These are phyloP conservation scores for Theobroma grandiflorum DNA, from an alignment of 441 rosid genomes.

Conservation along the genomic window DNA sequence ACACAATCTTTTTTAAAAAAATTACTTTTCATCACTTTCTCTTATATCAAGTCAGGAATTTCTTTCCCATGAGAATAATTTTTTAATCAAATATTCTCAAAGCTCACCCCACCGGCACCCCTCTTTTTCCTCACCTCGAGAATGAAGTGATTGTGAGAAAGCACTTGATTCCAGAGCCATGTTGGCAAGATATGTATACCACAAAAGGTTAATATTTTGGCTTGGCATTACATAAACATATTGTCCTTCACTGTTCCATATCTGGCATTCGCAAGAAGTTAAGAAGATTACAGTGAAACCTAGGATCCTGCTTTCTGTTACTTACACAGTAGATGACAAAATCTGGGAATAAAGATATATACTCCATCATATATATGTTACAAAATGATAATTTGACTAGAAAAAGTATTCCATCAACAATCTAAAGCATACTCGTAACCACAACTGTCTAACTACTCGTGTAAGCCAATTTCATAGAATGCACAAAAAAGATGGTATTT, in stretches of 20 bases:
- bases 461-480: not conserved
- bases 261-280: not conserved
- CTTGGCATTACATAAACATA: not conserved
- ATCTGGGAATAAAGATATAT: not conserved
- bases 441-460: not conserved
- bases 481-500: not conserved
- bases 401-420: not conserved
- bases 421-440: slow-evolving; percentile 10
- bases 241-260: not conserved
- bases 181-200: not conserved
- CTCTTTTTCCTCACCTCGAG: not conserved
- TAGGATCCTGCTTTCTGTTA: not conserved
- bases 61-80: not conserved
- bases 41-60: slow-evolving; percentile 17
- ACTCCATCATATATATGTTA: not conserved
- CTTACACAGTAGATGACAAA: not conserved
- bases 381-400: not conserved
- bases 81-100: not conserved
- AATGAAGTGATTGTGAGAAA: not conserved
- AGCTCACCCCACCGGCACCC: slow-evolving; percentile 12
- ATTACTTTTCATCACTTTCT: slow-evolving; percentile 9
- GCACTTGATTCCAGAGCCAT: not conserved
- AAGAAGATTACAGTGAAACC: not conserved
- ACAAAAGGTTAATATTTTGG: not conserved
- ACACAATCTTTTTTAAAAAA: not conserved